Percentiles rank a stretch among this genome's conserved stretches.
phyloP scores from a whole-genome alignment of 176 grass and related monocot genomes.

The Oryza glaberrima region DNA sequence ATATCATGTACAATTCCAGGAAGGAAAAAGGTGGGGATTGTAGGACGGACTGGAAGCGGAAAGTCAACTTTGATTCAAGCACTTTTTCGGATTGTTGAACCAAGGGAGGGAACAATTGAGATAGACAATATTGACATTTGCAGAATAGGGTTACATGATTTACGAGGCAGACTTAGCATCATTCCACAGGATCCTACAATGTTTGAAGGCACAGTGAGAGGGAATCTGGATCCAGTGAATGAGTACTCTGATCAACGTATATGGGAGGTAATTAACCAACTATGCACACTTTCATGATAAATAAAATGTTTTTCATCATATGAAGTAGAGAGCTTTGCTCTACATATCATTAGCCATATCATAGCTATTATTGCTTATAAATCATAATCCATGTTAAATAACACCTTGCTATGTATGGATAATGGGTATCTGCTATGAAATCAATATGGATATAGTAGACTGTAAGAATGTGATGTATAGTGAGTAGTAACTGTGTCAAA shows the following conservation, averaged over 20 bases:
- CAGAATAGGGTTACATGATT: conserved; percentile 88
- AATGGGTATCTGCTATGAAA: not conserved
- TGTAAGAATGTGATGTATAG: not conserved
- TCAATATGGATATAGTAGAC: not conserved
- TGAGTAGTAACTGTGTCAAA: not conserved
- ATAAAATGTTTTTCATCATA: not conserved
- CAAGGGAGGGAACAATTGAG: conserved; percentile 74
- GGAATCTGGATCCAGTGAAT: conserved; percentile 88
- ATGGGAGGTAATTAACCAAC: conserved; percentile 82
- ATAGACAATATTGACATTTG: conserved; percentile 87
- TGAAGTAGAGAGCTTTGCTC: not conserved
- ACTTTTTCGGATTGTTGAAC: conserved; percentile 85
- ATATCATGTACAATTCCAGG: conserved; percentile 92
- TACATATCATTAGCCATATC: not conserved
- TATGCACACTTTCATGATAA: conserved; percentile 8
- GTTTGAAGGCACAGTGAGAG: conserved; percentile 88
- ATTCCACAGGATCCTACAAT: conserved; percentile 96
- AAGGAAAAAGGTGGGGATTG: conserved; percentile 88
- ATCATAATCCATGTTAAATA: not conserved
- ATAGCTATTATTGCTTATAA: not conserved
- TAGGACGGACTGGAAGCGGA: conserved; percentile 88
- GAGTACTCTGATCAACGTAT: conserved; percentile 73
- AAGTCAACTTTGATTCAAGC: conserved; percentile 95
- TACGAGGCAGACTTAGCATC: conserved; percentile 85
- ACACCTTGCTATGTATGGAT: not conserved